phyloP scores from a whole-genome alignment of 306 rosid genomes.

The Cucumis cinereus region DNA sequence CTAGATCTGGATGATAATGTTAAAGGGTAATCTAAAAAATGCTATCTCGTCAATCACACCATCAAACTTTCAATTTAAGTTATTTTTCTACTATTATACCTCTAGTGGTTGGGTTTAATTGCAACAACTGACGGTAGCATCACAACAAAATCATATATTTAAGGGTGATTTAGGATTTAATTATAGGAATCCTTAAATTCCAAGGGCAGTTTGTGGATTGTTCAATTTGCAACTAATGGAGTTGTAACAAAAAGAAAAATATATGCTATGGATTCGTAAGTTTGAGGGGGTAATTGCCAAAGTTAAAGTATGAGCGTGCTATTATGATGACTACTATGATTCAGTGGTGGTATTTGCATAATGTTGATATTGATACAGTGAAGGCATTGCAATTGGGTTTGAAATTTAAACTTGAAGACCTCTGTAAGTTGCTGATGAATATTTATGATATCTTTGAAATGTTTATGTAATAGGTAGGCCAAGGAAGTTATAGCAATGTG shows the following conservation, averaged over 20 bases:
- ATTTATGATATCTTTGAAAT: neutral
- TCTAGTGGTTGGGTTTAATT: neutral
- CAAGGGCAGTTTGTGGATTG: neutral
- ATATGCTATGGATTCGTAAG: neutral
- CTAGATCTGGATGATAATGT: neutral
- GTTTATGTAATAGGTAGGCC: conserved; percentile 60
- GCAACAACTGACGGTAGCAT: neutral
- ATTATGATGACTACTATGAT: neutral
- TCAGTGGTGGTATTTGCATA: neutral
- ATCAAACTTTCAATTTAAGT: neutral
- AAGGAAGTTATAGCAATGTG: conserved; percentile 96
- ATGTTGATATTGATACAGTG: neutral
- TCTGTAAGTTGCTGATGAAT: neutral
- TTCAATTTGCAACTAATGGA: neutral
- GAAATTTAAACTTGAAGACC: neutral
- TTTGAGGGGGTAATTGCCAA: neutral
- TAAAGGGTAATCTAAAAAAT: neutral
- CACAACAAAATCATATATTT: neutral
- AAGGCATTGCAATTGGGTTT: neutral
- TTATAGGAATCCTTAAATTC: neutral
- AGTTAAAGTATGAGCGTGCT: neutral
- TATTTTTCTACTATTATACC: neutral
- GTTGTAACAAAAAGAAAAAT: neutral
- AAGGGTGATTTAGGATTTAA: neutral
- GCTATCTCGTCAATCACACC: neutral